These are phyloP conservation scores for Carex littledalei DNA, from an alignment of 176 grass and related monocot species.

Conservation along the genomic window DNA sequence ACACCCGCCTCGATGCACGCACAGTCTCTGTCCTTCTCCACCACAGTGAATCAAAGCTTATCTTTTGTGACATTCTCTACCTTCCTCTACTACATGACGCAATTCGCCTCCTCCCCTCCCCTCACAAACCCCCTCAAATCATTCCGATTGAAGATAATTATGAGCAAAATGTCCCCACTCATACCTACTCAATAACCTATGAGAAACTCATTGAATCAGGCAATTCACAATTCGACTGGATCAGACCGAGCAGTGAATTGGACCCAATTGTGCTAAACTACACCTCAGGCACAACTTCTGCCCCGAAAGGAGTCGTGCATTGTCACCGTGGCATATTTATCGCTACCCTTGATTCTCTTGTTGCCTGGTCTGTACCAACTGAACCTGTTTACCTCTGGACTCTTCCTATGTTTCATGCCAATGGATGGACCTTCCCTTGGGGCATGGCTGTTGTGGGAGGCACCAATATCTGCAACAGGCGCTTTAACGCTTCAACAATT, in stretches of 20 bases:
- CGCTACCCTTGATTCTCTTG: constrained; percentile 39
- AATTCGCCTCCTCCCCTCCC: constrained; percentile 36
- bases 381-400: constrained; percentile 78
- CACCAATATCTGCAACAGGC: constrained; percentile 74
- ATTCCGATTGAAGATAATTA: constrained; percentile 58
- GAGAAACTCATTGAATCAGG: constrained; percentile 49
- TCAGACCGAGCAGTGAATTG: constrained; percentile 61
- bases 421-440: constrained; percentile 88
- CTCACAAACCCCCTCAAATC: constrained; percentile 31
- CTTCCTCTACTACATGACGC: constrained; percentile 37
- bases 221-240: constrained; percentile 57
- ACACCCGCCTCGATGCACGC: constrained; percentile 78
- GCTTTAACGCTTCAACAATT: constrained; percentile 36
- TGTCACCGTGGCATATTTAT: constrained; percentile 73
- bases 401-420: constrained; percentile 87
- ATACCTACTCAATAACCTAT: constrained; percentile 33
- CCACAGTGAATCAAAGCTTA: constrained; percentile 54
- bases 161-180: constrained; percentile 20
- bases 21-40: constrained; percentile 61
- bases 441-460: constrained; percentile 67
- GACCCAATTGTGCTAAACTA: constrained; percentile 91
- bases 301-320: constrained; percentile 82
- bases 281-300: constrained; percentile 88
- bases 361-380: constrained; percentile 42
- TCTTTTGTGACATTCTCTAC: constrained; percentile 51